Evolutionary conservation across 2,329 filamentous ascomycete species (phyloP).

Genomic region (Pseudocercospora macadamiae): DNA sequence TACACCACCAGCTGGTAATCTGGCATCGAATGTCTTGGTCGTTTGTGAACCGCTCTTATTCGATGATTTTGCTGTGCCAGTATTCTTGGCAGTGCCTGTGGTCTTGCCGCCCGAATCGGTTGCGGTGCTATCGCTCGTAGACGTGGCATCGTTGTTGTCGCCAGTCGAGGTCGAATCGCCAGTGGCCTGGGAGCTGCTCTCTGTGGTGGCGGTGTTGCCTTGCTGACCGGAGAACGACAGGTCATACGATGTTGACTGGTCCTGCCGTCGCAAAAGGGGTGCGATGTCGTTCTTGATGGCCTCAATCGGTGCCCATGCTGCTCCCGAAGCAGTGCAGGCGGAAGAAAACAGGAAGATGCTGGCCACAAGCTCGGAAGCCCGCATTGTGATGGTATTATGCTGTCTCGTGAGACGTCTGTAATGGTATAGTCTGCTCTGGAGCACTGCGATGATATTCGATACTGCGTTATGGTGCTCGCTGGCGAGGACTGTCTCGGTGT

Average conservation of each 20-base stretch:
- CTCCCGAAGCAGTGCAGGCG: constrained; percentile 35
- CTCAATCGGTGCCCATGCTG: constrained; percentile 31
- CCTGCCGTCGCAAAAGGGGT: constrained; percentile 33
- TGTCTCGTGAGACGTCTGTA: neutral
- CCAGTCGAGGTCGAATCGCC: constrained; percentile 23
- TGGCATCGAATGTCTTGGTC: constrained; percentile 54
- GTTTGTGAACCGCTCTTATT: constrained; percentile 25
- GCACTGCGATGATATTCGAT: constrained; percentile 9
- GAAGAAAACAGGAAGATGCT: constrained; percentile 37
- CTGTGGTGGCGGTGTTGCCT: constrained; percentile 34
- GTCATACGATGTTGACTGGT: constrained; percentile 25
- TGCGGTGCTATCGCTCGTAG: constrained; percentile 14
- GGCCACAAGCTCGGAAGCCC: constrained; percentile 37
- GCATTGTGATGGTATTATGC: constrained; percentile 34
- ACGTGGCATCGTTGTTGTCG: constrained; percentile 22
- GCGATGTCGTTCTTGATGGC: constrained; percentile 34
- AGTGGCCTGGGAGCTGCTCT: constrained; percentile 21
- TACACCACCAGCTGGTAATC: constrained; percentile 61
- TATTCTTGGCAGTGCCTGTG: constrained; percentile 27
- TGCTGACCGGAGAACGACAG: constrained; percentile 27
- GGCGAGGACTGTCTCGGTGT: constrained; percentile 11
- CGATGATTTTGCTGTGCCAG: constrained; percentile 23
- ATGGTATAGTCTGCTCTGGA: constrained; percentile 6
- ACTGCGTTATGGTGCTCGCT: constrained; percentile 6
- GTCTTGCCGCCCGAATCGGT: constrained; percentile 22